Evolutionary conservation across 2,329 filamentous ascomycete genomes (phyloP), one percentile per base, ranked within the genome.

Genomic region (Lasiodiplodia citricola): DNA sequence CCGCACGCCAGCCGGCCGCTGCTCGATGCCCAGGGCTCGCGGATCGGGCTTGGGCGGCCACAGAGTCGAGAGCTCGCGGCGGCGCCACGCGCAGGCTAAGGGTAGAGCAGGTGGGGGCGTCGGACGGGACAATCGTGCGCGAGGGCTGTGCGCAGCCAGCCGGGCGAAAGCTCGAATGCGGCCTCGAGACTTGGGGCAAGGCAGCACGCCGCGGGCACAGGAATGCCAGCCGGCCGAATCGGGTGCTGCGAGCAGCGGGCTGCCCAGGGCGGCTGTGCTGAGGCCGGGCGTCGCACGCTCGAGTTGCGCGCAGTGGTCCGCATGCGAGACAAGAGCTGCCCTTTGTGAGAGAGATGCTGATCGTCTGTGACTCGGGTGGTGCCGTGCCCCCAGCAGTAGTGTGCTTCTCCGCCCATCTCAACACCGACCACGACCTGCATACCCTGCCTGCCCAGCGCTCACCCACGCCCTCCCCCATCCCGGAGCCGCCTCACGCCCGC

Each of bases 321-420:
- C 63, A 55, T 66, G 63, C 63, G 63, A 66, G 63, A 66, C 63
- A 57, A 66, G 18, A 55, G 63, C 63, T 66, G 63, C 51, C 63
- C 63, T 66, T 66, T 66, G 63, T 66, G 63, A 66, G 63, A 41
- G 55, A 66, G 63, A 66, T 65, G 62, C 47, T 54, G 63, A 66
- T 66, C 63, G 63, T 55, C 63, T 56, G 63, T 66, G 63, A 64
- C 50, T 56, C 63, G 50, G 63, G 50, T 55, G 51, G 52, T 66
- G 50, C 63, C 51, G 63, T 38, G 37, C 63, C 63, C 50, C 63
- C 63, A 55, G 63, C 51, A 65, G 58, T 63, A 66, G 63, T 66
- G 50, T 66, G 63, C 52, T 66, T 44, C 63, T 66, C 63, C 62
- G 51, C 62, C 62, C 62, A 65, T 65, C 60, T 64, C 63, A 56